These are phyloP conservation scores for Alternaria sp. DNA, from an alignment of 2,329 filamentous ascomycete genomes.

Conservation along the genomic window DNA sequence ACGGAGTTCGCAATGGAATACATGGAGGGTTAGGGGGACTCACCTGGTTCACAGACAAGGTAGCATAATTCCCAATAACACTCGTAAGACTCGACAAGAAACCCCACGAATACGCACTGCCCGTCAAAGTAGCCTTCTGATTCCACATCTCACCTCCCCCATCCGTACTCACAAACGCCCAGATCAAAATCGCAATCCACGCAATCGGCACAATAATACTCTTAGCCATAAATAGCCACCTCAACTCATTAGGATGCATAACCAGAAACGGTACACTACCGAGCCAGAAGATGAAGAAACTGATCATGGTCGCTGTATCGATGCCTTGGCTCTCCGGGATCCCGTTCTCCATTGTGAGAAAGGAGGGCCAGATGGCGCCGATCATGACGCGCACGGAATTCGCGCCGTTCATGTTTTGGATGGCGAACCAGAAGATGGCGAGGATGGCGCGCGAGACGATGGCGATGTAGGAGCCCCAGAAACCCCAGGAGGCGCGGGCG, in stretches of 20 bases:
- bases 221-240: slow-evolving; percentile 60
- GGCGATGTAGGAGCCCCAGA: slow-evolving; percentile 63
- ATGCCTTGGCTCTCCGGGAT: slow-evolving; percentile 61
- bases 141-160: slow-evolving; percentile 58
- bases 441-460: slow-evolving; percentile 61
- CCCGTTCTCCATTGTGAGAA: slow-evolving; percentile 59
- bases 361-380: slow-evolving; percentile 65
- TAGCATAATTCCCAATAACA: slow-evolving; percentile 59
- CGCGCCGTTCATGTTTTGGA: slow-evolving; percentile 69
- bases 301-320: slow-evolving; percentile 62
- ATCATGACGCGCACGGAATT: slow-evolving; percentile 60
- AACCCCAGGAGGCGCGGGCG: slow-evolving; percentile 62
- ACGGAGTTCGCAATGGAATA: neutral
- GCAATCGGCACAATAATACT: slow-evolving; percentile 60
- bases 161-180: slow-evolving; percentile 64
- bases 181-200: slow-evolving; percentile 68
- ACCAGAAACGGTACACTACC: slow-evolving; percentile 62
- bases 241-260: slow-evolving; percentile 62
- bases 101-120: slow-evolving; percentile 60
- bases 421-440: slow-evolving; percentile 68
- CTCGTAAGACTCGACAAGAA: slow-evolving; percentile 59
- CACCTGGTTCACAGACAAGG: slow-evolving; percentile 58
- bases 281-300: slow-evolving; percentile 65
- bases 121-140: slow-evolving; percentile 54
- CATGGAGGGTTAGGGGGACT: neutral